Evolutionary conservation across 331 rosid species (phyloP).

Genomic region (Prunus yedoensis): DNA sequence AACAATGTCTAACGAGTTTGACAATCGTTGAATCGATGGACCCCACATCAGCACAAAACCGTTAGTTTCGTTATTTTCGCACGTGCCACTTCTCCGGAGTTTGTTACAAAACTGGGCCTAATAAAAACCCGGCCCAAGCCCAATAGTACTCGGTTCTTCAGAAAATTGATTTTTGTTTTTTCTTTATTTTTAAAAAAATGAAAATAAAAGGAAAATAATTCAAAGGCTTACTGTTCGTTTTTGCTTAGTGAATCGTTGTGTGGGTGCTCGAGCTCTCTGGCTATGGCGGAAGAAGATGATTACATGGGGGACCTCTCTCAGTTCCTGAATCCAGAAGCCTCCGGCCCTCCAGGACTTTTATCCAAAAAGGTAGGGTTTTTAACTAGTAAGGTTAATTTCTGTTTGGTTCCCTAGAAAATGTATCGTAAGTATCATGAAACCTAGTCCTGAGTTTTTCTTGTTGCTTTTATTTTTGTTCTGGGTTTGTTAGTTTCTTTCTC

Average conservation of each 20-base stretch:
- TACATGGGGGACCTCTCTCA: constrained; percentile 87
- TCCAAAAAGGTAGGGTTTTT: constrained; percentile 41
- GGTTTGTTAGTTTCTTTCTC: not conserved
- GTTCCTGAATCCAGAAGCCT: constrained; percentile 54
- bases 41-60: constrained; percentile 37
- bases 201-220: not conserved
- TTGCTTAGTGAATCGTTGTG: not conserved
- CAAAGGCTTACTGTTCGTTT: not conserved
- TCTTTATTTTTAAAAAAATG: not conserved
- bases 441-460: not conserved
- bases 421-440: not conserved
- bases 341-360: constrained; percentile 33
- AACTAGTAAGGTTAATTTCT: not conserved
- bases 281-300: constrained; percentile 70
- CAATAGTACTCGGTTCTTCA: not conserved
- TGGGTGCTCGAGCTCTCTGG: constrained; percentile 12
- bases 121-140: not conserved
- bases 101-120: not conserved
- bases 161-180: not conserved
- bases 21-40: constrained; percentile 25
- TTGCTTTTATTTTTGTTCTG: not conserved
- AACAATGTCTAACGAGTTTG: not conserved
- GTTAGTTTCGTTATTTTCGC: constrained; percentile 21
- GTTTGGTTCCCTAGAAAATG: constrained; percentile 8
- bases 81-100: not conserved